Conservation (phyloP, 495 filamentous ascomycete genomes). For the Talaromyces adpressus region DNA sequence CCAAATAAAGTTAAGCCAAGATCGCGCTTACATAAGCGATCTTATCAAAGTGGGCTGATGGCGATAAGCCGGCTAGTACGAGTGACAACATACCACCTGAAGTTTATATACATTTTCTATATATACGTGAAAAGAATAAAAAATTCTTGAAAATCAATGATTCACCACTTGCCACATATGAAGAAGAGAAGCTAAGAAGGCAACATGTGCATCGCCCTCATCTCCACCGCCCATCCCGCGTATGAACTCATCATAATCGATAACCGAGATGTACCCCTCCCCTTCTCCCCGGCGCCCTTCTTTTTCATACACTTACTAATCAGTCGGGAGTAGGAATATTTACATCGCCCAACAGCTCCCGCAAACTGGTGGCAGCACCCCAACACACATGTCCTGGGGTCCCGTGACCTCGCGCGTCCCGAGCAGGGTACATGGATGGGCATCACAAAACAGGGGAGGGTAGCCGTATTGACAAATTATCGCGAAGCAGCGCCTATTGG, state of each 20-base stretch:
- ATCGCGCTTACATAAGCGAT: not conserved
- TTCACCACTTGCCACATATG: not conserved
- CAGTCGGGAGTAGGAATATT: slow-evolving; percentile 53
- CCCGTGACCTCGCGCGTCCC: slow-evolving; percentile 58
- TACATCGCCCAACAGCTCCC: slow-evolving; percentile 76
- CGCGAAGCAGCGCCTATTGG: slow-evolving; percentile 59
- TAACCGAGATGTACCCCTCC: slow-evolving; percentile 72
- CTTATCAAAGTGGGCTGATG: not conserved
- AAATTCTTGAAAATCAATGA: not conserved
- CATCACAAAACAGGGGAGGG: slow-evolving; percentile 71
- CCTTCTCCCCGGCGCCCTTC: too few species aligned
- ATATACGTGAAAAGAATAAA: not conserved
- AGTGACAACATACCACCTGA: not conserved
- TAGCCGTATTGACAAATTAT: slow-evolving; percentile 93
- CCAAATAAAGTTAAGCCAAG: not conserved
- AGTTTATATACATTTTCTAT: not conserved
- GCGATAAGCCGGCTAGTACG: not conserved
- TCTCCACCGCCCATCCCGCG: slow-evolving; percentile 83
- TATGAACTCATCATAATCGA: slow-evolving; percentile 87
- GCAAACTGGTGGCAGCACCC: slow-evolving; percentile 77
- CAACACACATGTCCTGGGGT: slow-evolving; percentile 54
- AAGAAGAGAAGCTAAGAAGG: not conserved
- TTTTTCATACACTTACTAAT: too few species aligned
- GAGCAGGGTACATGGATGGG: slow-evolving; percentile 89
- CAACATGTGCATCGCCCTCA: slow-evolving; percentile 83